Evolutionary conservation across 2,329 filamentous ascomycete species (phyloP), one percentile per base, ranked within the genome.

Genomic region (Scedosporium boydii): DNA sequence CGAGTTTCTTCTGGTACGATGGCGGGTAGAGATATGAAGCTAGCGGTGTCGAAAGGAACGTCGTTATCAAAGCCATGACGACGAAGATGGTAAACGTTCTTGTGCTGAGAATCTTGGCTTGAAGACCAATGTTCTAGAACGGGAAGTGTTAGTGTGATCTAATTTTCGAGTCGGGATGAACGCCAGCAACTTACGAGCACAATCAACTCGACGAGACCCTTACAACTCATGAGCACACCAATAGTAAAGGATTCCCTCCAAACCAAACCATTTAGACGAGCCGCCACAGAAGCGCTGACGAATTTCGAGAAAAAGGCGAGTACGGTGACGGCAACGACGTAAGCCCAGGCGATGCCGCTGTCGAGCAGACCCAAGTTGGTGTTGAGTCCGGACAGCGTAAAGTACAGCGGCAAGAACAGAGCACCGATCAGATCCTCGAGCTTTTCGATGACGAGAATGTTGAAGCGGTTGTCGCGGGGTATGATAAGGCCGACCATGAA

Each of bases 11-110:
- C 64, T 82, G 81, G 62, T 83, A 83, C 73, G 73, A 82, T 0
- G 84, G 81, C 1, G 92, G 92, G 66, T 96, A 96, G 6, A 96
- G 78, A 60, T 78, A 79, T 12, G 84, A 81, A 1, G 88, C 89
- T 48, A 96, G 75, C 0, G 92, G 92, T 0, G 92, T 93, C 0
- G 92, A 96, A 0, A 86, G 76, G 63, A 96, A 91, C 0, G 92
- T 96, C 0, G 91, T 96, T 38, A 96, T 79, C 2, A 96, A 78
- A 7, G 92, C 92, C 92, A 96, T 96, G 69, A 96, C 89, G 23
- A 96, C 91, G 68, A 96, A 96, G 62, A 96, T 96, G 60, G 92
- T 96, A 69, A 96, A 96, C 0, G 91, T 96, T 16, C 89, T 80
- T 0, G 81, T 82, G 63, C 89, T 93, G 18, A 96, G 79, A 64